Conservation (phyloP, 1,139 yeast genomes). For the Sugiyamaella japonica region DNA sequence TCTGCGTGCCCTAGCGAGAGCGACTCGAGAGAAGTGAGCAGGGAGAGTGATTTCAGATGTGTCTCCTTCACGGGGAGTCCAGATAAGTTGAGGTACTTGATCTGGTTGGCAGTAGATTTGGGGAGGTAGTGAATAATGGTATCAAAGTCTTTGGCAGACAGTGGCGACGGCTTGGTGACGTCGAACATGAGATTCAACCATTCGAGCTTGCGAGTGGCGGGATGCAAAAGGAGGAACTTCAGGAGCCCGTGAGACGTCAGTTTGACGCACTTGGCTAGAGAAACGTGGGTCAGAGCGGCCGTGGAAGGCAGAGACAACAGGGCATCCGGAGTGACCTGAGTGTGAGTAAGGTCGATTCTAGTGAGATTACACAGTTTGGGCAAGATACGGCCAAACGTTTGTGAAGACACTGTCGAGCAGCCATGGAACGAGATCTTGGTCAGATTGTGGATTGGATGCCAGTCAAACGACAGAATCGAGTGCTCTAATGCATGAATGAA, state of each 20-base stretch:
- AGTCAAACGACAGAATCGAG: constrained; percentile 24
- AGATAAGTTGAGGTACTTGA: constrained; percentile 64
- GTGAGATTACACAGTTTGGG: constrained; percentile 59
- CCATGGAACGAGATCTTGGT: constrained; percentile 79
- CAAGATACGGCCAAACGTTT: constrained; percentile 56
- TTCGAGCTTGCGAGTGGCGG: constrained; percentile 57
- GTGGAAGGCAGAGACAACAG: constrained; percentile 53
- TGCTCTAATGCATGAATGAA: constrained; percentile 43
- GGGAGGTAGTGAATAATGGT: constrained; percentile 47
- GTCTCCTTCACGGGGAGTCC: constrained; percentile 67
- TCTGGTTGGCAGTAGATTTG: constrained; percentile 34
- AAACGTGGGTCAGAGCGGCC: constrained; percentile 69
- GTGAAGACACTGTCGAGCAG: constrained; percentile 72
- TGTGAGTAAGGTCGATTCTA: constrained; percentile 78
- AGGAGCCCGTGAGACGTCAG: constrained; percentile 73
- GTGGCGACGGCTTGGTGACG: constrained; percentile 62
- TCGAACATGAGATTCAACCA: constrained; percentile 83
- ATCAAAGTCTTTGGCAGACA: constrained; percentile 46
- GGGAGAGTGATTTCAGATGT: constrained; percentile 56
- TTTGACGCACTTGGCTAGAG: constrained; percentile 75
- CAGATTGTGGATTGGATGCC: constrained; percentile 35
- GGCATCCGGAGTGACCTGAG: constrained; percentile 64
- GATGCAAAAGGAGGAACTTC: constrained; percentile 70
- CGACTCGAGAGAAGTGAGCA: constrained; percentile 54
- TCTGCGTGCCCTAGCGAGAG: constrained; percentile 62